Conservation (phyloP, 768 basidiomycete species). For the Kwoniella newhampshirensis region DNA sequence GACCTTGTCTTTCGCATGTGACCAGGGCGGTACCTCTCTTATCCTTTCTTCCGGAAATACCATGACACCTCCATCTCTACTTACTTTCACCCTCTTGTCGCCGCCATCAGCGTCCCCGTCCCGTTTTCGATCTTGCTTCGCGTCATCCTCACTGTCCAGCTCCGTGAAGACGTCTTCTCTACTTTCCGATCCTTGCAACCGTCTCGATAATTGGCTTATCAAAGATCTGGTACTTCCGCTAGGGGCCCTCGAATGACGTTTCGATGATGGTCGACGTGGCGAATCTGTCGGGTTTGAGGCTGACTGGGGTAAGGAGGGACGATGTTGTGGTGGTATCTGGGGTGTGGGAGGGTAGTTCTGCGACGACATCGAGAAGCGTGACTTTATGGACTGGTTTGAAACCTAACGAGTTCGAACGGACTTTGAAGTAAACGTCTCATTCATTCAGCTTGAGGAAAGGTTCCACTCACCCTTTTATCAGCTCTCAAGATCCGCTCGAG, state of each 20-base stretch:
- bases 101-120: neutral
- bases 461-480: constrained; percentile 37
- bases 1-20: no score
- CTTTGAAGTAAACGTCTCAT: no score
- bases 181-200: constrained; percentile 15
- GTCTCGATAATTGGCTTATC: constrained; percentile 12
- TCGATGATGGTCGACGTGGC: neutral
- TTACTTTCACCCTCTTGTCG: neutral
- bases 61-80: constrained; percentile 9
- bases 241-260: no score
- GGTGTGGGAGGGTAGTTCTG: neutral
- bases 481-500: constrained; percentile 35
- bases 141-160: constrained; percentile 17
- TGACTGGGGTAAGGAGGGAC: constrained; percentile 1
- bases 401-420: no score
- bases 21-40: no score
- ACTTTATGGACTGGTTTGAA: constrained; percentile 6
- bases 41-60: constrained; percentile 15
- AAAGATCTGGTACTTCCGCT: neutral
- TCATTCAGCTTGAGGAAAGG: neutral
- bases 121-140: neutral
- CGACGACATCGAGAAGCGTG: neutral
- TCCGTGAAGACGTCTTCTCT: constrained; percentile 39
- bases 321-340: neutral
- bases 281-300: neutral